Percentiles rank a stretch among this genome's conserved stretches.
Conservation (phyloP, 345 rosid species). For the Murraya paniculata region DNA sequence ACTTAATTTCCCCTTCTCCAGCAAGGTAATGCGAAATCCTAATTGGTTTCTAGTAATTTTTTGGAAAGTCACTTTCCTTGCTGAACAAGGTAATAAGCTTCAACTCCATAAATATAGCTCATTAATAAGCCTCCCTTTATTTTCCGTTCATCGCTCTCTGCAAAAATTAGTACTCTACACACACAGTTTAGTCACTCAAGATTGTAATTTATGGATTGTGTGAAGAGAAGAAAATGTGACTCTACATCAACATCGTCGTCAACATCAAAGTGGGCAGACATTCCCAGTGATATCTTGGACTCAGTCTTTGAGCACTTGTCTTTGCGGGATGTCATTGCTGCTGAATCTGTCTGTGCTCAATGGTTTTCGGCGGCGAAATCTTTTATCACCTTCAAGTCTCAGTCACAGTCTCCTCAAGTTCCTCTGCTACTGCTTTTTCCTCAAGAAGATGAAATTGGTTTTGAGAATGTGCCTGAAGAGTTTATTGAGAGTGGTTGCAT, state of each 20-base stretch:
- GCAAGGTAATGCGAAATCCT: background rate
- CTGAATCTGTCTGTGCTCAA: background rate
- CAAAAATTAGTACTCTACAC: too few species aligned
- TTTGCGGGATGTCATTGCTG: background rate
- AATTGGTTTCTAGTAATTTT: background rate
- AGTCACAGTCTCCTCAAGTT: background rate
- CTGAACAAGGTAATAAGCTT: background rate
- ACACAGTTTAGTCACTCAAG: too few species aligned
- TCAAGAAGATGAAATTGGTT: background rate
- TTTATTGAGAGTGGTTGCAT: background rate
- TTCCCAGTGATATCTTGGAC: background rate
- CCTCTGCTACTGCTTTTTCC: background rate
- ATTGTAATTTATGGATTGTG: background rate
- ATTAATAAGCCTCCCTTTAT: background rate
- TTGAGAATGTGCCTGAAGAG: background rate
- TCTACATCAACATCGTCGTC: background rate
- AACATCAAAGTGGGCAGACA: background rate
- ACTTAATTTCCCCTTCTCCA: background rate
- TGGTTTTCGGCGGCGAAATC: background rate
- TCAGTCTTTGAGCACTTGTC: background rate
- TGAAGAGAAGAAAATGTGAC: background rate
- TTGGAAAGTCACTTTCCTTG: background rate
- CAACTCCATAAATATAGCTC: background rate
- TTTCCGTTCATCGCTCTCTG: background rate
- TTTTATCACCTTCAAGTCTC: conserved; percentile 1